These are phyloP conservation scores for Colletotrichum euphorbiae DNA, from an alignment of 2,329 filamentous ascomycete species.

Conservation along the genomic window DNA sequence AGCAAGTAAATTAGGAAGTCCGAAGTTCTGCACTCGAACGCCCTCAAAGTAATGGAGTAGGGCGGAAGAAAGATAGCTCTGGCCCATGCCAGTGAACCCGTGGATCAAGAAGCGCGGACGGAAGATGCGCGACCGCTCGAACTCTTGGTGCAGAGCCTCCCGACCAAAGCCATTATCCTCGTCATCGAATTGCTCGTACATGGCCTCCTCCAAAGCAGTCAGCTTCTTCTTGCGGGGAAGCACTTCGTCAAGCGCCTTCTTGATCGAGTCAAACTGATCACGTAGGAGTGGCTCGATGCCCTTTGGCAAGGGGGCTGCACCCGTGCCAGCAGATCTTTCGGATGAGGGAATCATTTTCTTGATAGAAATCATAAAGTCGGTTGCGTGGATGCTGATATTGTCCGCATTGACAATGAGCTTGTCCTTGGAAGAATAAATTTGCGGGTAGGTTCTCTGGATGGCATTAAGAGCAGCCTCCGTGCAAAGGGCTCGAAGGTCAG, in stretches of 20 bases:
- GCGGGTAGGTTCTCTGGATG: constrained; percentile 94
- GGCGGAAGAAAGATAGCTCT: constrained; percentile 87
- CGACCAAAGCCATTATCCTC: constrained; percentile 86
- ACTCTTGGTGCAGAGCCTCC: constrained; percentile 80
- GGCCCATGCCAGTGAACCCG: constrained; percentile 91
- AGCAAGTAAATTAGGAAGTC: constrained; percentile 86
- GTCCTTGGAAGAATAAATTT: constrained; percentile 91
- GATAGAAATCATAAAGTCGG: constrained; percentile 96
- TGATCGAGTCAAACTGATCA: constrained; percentile 76
- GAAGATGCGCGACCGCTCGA: constrained; percentile 89
- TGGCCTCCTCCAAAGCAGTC: constrained; percentile 92
- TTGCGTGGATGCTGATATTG: constrained; percentile 87
- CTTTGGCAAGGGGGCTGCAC: constrained; percentile 82
- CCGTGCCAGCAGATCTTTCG: constrained; percentile 87
- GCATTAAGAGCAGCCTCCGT: constrained; percentile 96
- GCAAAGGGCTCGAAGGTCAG: constrained; percentile 91
- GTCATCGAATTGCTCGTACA: constrained; percentile 88
- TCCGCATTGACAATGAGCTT: constrained; percentile 89
- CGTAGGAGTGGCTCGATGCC: constrained; percentile 84
- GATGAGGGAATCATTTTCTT: constrained; percentile 98
- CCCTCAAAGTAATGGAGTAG: constrained; percentile 92
- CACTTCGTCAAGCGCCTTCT: constrained; percentile 76
- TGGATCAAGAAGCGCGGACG: constrained; percentile 86
- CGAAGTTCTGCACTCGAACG: constrained; percentile 93
- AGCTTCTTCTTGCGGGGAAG: constrained; percentile 87